Evolutionary conservation across 306 rosid genomes (phyloP), one percentile per base, ranked within the genome.

Genomic region (Alnus glutinosa): DNA sequence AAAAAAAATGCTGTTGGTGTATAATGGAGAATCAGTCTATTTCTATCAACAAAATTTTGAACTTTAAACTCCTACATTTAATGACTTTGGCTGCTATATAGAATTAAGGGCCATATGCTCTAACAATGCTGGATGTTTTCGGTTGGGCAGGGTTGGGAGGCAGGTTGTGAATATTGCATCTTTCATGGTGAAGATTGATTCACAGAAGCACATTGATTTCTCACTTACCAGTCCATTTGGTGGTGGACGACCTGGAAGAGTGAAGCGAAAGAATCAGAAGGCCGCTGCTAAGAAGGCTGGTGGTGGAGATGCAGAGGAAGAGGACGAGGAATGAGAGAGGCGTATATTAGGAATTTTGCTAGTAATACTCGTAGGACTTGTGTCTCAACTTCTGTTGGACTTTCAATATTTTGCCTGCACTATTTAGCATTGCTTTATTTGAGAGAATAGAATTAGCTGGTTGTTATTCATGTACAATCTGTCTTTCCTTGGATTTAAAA

Each of bases 171-270:
- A 91, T 82, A 87, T 91, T 30, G 86, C 95, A 70, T 91, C 95
- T 0, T 89, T 89, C 88, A 83, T 89, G 90, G 95, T 89, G 75
- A 83, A 90, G 79, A 83, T 86, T 44, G 96, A 91, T 79, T 85
- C 96, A 1, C 91, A 91, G 84, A 91, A 91, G 84, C 96, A 87
- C 84, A 89, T 91, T 81, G 96, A 91, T 85, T 91, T 89, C 48
- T 83, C 90, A 4, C 91, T 89, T 11, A 87, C 96, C 1, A 89
- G 93, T 79, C 93, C 91, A 3, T 87, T 91, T 36, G 96, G 96
- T 12, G 91, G 88, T 15, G 93, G 96, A 5, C 92, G 91, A 3
- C 89, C 92, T 0, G 95, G 92, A 42, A 87, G 91, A 14, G 93
- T 89, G 79, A 89, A 91, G 93, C 9, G 96, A 87, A 87, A 13